Base-by-base conservation (phyloP, 345 rosid species). In the Salix caprea region DNA sequence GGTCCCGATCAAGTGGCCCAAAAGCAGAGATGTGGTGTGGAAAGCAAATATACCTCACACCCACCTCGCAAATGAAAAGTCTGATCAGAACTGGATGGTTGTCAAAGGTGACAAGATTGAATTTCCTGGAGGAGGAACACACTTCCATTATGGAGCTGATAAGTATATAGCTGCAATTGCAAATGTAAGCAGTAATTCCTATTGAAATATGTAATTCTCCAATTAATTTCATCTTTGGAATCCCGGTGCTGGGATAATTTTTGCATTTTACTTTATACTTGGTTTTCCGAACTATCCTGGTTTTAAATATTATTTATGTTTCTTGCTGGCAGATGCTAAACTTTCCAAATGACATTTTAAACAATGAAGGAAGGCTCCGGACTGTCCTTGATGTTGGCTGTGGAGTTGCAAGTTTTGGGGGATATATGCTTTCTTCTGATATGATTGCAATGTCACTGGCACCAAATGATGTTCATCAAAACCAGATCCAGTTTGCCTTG, bases 61-160 rank as follows among this genome's bases (percentile, higher is more conserved):
- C 70, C 99, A 94, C 86, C 97, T 96, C 82, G 99, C 99, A 66
- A 89, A 87, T 72, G 98, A 96, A 77, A 96, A 96, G 83, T 96
- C 99, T 86, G 98, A 94, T 79, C 99, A 96, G 90, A 96, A 96
- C 79, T 96, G 99, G 99, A 96, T 96, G 99, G 94, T 91, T 88
- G 98, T 90, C 2, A 91, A 92, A 91, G 99, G 98, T 67, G 97
- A 96, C 42, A 96, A 89, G 86, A 96, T 96, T n/a, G 74, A 69
- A 6, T 96, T 96, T 72, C 98, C 99, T 0, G 99, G 99, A 32
- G 99, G 99, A 69, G 99, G 99, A 65, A 96, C 99, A 69, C 99
- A 96, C 84, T 96, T 96, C 80, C 99, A 96, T 85, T 90, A 94
- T 73, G 99, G 99, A 77, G 99, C 99, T 79, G 99, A 87, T 80